Evolutionary conservation across 768 basidiomycete genomes (phyloP).

Genomic region (Pleurotus eryngii): DNA sequence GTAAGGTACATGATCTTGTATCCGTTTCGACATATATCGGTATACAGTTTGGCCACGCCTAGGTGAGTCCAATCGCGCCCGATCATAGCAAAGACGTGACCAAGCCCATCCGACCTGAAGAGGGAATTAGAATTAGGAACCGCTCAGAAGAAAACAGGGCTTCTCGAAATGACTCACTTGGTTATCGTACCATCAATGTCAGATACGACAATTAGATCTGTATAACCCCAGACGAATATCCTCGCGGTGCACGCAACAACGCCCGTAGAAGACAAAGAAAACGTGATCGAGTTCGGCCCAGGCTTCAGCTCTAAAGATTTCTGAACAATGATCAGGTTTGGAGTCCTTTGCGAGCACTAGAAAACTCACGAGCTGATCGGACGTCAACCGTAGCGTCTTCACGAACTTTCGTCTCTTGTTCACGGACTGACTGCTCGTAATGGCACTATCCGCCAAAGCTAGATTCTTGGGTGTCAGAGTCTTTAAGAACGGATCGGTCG

Average conservation of each 20-base stretch:
- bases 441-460: not conserved
- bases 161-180: slow-evolving; percentile 54
- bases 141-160: not conserved
- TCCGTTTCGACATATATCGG: slow-evolving; percentile 91
- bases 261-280: slow-evolving; percentile 84
- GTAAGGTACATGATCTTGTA: slow-evolving; percentile 99
- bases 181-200: slow-evolving; percentile 99
- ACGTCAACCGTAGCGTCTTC: slow-evolving; percentile 90
- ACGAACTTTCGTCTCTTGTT: slow-evolving; percentile 60
- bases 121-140: not conserved
- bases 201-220: slow-evolving; percentile 86
- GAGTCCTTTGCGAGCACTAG: not conserved
- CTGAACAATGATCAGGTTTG: slow-evolving; percentile 32
- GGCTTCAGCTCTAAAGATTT: slow-evolving; percentile 82
- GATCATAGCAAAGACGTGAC: slow-evolving; percentile 96
- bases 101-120: slow-evolving; percentile 86
- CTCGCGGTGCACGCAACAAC: slow-evolving; percentile 83
- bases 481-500: slow-evolving; percentile 8
- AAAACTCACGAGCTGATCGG: slow-evolving; percentile 80
- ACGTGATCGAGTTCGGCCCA: slow-evolving; percentile 89
- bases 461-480: slow-evolving; percentile 2
- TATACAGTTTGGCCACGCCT: slow-evolving; percentile 96
- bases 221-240: slow-evolving; percentile 95
- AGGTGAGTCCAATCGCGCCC: slow-evolving; percentile 98
- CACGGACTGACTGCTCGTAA: slow-evolving; percentile 11